Evolutionary conservation across 129 eudicot genomes (phyloP), one percentile per base, ranked within the genome.

Genomic region (Glebionis coronaria): DNA sequence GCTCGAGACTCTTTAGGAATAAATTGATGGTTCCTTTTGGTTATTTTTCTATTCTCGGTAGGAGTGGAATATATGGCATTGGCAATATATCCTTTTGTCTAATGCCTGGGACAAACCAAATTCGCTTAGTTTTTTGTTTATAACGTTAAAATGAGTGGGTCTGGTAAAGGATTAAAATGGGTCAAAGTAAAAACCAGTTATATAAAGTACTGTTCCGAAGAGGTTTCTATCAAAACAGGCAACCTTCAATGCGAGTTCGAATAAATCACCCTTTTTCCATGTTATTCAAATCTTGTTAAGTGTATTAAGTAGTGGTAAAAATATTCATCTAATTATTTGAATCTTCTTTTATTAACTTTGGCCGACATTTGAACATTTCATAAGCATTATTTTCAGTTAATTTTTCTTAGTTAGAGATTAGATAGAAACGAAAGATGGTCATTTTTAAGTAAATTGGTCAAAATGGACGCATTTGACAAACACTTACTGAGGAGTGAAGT

Each of bases 51-150:
- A n/a, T n/a, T n/a, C n/a, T n/a, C n/a, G n/a, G n/a, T n/a, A n/a
- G n/a, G n/a, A n/a, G 51, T 18, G 76, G 46, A 53, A 13, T 53
- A 38, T 53, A 15, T 49, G 71, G 59, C 9, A 50, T 49, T 66
- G 58, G 25, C 44, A 46, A 44, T 44, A 27, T n/a, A 59, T 58
- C 28, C 56, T 62, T 50, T 60, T 71, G 59, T 59, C 68, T 15
- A 51, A 72, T 72, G 35, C 28, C 13, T 29, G 61, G n/a, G 77
- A 72, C 77, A 72, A 27, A 64, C 9, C 21, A 56, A 72, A 72
- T 72, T 63, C 16, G 12, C 63, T 40, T 62, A 52, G 38, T 19
- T 60, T 15, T 57, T 45, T 42, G 10, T 25, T 14, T 15, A 49
- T n/a, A n/a, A n/a, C n/a, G n/a, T 2, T 61, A 20, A 61, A n/a